Percentiles rank a stretch among this genome's conserved stretches.
Evolutionary conservation across 345 rosid genomes (phyloP).

Genomic region (Salix exigua): DNA sequence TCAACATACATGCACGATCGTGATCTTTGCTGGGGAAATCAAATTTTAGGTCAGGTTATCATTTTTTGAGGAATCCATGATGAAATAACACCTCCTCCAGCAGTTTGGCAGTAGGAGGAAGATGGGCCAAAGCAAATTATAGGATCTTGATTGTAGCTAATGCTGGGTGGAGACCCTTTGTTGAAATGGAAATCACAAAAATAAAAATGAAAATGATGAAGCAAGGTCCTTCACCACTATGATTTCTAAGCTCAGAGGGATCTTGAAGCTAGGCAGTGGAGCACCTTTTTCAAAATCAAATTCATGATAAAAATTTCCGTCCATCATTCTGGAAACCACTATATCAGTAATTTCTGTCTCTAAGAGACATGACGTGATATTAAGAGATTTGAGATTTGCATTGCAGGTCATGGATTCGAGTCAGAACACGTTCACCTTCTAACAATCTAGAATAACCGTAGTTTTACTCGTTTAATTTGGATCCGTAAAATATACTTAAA

Average conservation of each 20-base stretch:
- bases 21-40: neutral
- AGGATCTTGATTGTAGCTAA: slow-evolving; percentile 22
- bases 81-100: neutral
- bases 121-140: slow-evolving; percentile 1
- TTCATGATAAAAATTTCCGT: neutral
- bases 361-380: no score
- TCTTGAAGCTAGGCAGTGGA: neutral
- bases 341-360: neutral
- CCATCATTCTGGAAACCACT: slow-evolving; percentile 8
- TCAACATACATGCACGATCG: no score
- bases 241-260: neutral
- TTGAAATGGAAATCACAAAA: slow-evolving; percentile 11
- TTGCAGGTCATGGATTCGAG: rapidly evolving
- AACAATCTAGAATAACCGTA: rapidly evolving
- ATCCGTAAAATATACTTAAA: rapidly evolving
- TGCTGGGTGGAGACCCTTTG: slow-evolving; percentile 17
- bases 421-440: rapidly evolving
- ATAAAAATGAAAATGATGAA: slow-evolving; percentile 9
- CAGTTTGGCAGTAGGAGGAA: neutral
- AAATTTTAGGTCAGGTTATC: neutral
- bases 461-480: rapidly evolving
- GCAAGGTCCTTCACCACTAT: slow-evolving; percentile 6
- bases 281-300: neutral
- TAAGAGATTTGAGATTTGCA: no score
- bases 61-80: neutral